Base-by-base conservation (phyloP, 345 rosid species). In the Dovyalis caffra region DNA sequence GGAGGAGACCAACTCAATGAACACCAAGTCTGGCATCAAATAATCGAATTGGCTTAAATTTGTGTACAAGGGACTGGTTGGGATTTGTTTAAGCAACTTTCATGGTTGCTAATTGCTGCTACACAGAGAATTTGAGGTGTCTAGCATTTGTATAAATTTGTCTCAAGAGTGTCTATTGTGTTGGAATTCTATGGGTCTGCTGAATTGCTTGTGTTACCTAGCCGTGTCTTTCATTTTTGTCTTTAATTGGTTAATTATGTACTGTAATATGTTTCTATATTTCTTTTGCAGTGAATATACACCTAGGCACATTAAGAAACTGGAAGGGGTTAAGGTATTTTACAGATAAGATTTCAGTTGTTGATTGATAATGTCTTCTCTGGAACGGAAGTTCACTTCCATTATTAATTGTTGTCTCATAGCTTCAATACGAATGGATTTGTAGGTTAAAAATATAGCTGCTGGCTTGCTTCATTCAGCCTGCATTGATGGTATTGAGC, bases 401-500 rank as follows among this genome's bases (percentile, higher is more conserved):
- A 53, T n/a, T 65, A 40, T n/a, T 66, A 51, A 72, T 76, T 70
- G 66, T 81, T 75, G 26, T 76, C 34, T 60, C 60, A 61, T 80
- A 57, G 78, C 75, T 74, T 80, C 74, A 64, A 71, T 72, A 37
- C 6, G 49, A 65, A 49, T 71, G 66, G 64, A 40, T 80, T 35
- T 68, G 63, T 76, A 92, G 99, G 93, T 95, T 32, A 85, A 75
- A 79, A 90, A 64, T 40, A 90, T 88, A 79, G 91, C 95, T 78
- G 97, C 99, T 40, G 98, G 99, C 71, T 82, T 95, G 83, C 85
- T 95, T 77, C 98, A 95, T 81, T 85, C 99, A 65, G 97, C 89
- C 16, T 91, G 95, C 83, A 82, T 88, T 70, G 95, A 87, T 88
- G 98, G 97, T 92, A 90, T 62, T 34, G 40, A 77, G 61, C 80